Evolutionary conservation across 352 stramenopile species (phyloP).

Genomic region (Phytopythium litorale): DNA sequence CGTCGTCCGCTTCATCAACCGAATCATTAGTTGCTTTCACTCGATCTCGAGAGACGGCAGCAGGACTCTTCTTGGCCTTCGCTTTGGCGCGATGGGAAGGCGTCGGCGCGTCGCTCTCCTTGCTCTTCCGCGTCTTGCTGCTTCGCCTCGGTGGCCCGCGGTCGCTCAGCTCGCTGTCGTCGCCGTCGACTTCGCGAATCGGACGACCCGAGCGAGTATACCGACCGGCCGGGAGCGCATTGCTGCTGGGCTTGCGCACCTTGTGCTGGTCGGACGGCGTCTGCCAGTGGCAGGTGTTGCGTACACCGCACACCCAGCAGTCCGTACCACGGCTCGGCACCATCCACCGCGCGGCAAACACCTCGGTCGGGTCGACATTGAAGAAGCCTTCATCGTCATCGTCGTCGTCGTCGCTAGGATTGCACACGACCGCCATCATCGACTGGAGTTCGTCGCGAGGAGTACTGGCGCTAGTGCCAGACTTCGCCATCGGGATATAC

Average conservation of each 20-base stretch:
- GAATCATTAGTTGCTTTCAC: background rate
- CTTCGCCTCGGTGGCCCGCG: conserved; percentile 5
- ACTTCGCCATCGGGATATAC: conserved; percentile 36
- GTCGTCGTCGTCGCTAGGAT: conserved; percentile 64
- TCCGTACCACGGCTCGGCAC: conserved; percentile 44
- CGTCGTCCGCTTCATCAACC: too few relatives aligned
- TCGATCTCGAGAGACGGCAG: background rate
- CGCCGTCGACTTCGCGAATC: conserved; percentile 9
- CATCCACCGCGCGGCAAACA: conserved; percentile 68
- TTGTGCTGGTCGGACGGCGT: conserved; percentile 32
- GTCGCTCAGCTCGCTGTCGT: conserved; percentile 22
- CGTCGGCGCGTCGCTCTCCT: conserved; percentile 1
- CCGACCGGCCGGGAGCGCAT: conserved; percentile 3
- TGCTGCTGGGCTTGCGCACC: conserved; percentile 7
- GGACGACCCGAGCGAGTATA: conserved; percentile 3
- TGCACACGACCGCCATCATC: conserved; percentile 73
- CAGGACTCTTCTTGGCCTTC: conserved; percentile 4
- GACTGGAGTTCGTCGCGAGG: conserved; percentile 18
- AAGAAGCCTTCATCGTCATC: conserved; percentile 61
- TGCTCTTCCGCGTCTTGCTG: conserved; percentile 5
- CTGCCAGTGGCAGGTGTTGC: conserved; percentile 67
- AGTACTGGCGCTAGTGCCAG: background rate
- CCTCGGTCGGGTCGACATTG: conserved; percentile 66
- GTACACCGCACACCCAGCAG: conserved; percentile 79
- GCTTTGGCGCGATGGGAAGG: background rate